Percentiles rank a stretch among this genome's conserved stretches.
Conservation (phyloP, 2,329 filamentous ascomycete genomes). For the Paraconiothyrium sp. region DNA sequence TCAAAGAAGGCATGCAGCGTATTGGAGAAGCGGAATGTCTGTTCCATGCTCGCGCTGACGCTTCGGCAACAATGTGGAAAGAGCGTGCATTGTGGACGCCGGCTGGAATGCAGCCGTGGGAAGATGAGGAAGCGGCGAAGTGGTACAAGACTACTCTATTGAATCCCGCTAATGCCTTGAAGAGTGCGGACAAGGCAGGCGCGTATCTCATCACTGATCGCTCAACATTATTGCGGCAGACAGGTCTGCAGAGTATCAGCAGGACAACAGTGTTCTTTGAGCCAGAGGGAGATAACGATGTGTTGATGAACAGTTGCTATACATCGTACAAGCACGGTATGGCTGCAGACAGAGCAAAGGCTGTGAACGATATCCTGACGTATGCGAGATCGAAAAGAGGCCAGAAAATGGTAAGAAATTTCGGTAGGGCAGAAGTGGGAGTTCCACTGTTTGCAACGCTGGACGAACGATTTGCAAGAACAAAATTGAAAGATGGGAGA, state of each 20-base stretch:
- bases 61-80: slow-evolving; percentile 7
- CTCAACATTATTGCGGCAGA: slow-evolving; percentile 3
- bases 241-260: background rate
- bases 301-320: slow-evolving; percentile 9
- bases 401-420: background rate
- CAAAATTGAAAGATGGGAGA: background rate
- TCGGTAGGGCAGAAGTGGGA: background rate
- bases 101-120: background rate
- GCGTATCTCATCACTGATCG: slow-evolving; percentile 6
- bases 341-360: background rate
- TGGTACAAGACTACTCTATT: slow-evolving; percentile 2
- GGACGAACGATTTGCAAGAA: background rate
- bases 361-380: background rate
- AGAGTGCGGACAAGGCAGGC: slow-evolving; percentile 1
- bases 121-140: background rate
- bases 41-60: slow-evolving; percentile 3
- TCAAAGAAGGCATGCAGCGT: background rate
- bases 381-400: background rate
- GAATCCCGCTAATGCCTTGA: background rate
- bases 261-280: slow-evolving; percentile 4
- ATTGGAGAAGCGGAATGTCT: background rate
- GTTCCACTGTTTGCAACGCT: slow-evolving; percentile 7
- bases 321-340: background rate
- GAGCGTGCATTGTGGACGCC: background rate
- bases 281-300: background rate